Evolutionary conservation across 1,284 basidiomycete genomes (phyloP).

Genomic region (Rhodotorula glutinis): DNA sequence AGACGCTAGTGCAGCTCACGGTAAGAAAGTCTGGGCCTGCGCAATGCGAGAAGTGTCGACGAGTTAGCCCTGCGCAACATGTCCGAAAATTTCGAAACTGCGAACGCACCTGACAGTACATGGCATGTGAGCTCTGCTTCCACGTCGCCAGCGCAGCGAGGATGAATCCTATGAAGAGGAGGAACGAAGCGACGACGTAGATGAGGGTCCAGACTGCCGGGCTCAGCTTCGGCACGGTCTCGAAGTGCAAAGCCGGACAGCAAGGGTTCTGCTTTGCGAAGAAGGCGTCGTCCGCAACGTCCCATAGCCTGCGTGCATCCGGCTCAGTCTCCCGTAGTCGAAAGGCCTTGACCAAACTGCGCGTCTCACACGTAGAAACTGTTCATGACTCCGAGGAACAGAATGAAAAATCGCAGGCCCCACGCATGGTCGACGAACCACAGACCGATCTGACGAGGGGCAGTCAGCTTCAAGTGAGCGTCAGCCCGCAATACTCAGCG

Average conservation of each 20-base stretch:
- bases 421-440: slow-evolving; percentile 39
- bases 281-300: slow-evolving; percentile 35
- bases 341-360: not conserved
- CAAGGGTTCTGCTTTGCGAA: slow-evolving; percentile 34
- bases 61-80: not conserved
- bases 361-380: slow-evolving; percentile 32
- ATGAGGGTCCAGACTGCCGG: slow-evolving; percentile 25
- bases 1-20: too few species aligned
- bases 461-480: too few species aligned
- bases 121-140: slow-evolving; percentile 33
- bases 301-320: slow-evolving; percentile 28
- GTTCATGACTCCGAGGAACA: slow-evolving; percentile 41
- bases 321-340: too few species aligned
- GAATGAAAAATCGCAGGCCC: slow-evolving; percentile 37
- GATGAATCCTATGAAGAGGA: slow-evolving; percentile 35
- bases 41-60: not conserved
- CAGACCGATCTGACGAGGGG: slow-evolving; percentile 16
- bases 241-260: slow-evolving; percentile 22
- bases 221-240: slow-evolving; percentile 7
- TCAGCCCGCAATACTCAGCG: too few species aligned
- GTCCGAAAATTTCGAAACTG: too few species aligned
- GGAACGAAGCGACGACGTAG: slow-evolving; percentile 18
- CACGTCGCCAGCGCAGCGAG: slow-evolving; percentile 33
- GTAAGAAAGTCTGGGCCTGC: slow-evolving; percentile 12
- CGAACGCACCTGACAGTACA: slow-evolving; percentile 29